These are phyloP conservation scores for Coniferiporia weirii DNA, from an alignment of 1,284 basidiomycete species.

Conservation along the genomic window DNA sequence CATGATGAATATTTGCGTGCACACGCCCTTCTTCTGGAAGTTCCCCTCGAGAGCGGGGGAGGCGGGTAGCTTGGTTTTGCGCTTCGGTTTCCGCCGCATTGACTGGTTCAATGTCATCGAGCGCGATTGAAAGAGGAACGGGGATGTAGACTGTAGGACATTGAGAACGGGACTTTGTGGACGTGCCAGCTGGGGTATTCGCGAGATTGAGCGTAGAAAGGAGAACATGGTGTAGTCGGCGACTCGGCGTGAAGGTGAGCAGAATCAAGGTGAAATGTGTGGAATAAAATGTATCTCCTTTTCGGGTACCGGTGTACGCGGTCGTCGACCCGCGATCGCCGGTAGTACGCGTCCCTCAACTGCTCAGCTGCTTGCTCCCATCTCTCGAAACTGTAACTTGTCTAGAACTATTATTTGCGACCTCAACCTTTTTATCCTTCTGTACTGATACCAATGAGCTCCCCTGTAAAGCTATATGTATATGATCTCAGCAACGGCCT, in stretches of 20 bases:
- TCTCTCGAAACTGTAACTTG: neutral
- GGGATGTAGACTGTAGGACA: slow-evolving; percentile 22
- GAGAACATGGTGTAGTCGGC: slow-evolving; percentile 38
- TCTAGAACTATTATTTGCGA: neutral
- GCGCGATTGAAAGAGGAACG: slow-evolving; percentile 32
- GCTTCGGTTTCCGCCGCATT: slow-evolving; percentile 55
- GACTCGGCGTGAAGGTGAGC: neutral
- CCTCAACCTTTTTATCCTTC: neutral
- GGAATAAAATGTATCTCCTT: neutral
- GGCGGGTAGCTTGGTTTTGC: slow-evolving; percentile 46
- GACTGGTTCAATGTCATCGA: slow-evolving; percentile 79
- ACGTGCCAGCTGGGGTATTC: slow-evolving; percentile 19
- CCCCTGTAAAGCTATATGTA: slow-evolving; percentile 72
- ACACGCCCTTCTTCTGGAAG: slow-evolving; percentile 89
- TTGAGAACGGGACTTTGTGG: slow-evolving; percentile 22
- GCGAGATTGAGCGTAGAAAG: slow-evolving; percentile 32
- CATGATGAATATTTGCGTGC: slow-evolving; percentile 75
- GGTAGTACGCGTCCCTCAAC: neutral
- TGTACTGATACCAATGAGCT: slow-evolving; percentile 12
- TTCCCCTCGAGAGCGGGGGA: slow-evolving; percentile 75
- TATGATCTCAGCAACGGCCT: slow-evolving; percentile 89
- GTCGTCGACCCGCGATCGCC: neutral
- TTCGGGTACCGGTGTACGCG: neutral
- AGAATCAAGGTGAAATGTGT: neutral
- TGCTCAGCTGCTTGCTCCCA: neutral